Evolutionary conservation across 169 alveolate genomes (phyloP).

Genomic region (Plasmodium relictum): DNA sequence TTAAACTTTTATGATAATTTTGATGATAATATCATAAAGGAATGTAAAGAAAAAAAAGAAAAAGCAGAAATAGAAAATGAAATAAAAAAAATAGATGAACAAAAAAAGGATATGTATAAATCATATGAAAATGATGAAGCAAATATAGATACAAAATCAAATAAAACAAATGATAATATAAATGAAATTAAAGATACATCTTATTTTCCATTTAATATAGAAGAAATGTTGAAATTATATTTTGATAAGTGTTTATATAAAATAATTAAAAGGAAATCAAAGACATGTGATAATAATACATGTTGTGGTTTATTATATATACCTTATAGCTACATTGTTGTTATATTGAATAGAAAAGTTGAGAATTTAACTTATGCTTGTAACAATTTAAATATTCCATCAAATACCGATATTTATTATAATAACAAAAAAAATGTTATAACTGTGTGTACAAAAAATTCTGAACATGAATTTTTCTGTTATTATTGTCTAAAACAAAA

Average conservation of each 20-base stretch:
- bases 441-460: constrained; percentile 80
- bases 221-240: constrained; percentile 25
- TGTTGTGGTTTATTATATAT: constrained; percentile 86
- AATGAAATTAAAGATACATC: background rate
- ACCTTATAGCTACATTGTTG: constrained; percentile 84
- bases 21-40: background rate
- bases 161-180: background rate
- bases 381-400: constrained; percentile 79
- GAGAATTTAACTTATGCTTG: constrained; percentile 82
- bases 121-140: background rate
- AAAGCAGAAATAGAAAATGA: background rate
- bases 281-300: constrained; percentile 80
- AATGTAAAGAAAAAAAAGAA: background rate
- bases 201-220: background rate
- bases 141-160: background rate
- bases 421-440: constrained; percentile 84
- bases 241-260: constrained; percentile 64
- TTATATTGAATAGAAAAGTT: constrained; percentile 80
- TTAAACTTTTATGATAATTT: background rate
- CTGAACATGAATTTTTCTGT: constrained; percentile 81
- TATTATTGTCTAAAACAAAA: constrained; percentile 79
- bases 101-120: background rate
- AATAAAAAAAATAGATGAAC: background rate
- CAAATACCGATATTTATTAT: constrained; percentile 85
- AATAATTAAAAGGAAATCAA: constrained; percentile 27